Conservation (phyloP, 805 yeast genomes). For the Kuraishia cidri region DNA sequence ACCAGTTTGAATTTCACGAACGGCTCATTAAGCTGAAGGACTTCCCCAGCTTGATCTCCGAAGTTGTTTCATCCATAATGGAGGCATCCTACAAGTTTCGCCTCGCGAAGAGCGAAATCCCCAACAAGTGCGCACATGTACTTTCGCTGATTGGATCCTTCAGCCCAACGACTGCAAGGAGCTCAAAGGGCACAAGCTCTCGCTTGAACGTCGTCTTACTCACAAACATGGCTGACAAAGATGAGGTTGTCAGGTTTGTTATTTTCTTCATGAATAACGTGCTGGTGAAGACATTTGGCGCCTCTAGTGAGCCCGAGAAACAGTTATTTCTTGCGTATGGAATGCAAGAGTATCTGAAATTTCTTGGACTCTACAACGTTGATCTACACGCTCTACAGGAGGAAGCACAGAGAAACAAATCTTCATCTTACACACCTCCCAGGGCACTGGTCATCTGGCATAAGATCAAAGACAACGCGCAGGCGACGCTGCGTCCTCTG, state of each 20-base stretch:
- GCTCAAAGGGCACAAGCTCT: not conserved
- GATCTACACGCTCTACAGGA: constrained; percentile 8
- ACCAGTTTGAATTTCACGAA: constrained; percentile 39
- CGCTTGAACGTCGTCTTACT: constrained; percentile 22
- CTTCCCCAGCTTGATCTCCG: constrained; percentile 25
- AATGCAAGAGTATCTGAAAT: constrained; percentile 76
- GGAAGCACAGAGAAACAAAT: constrained; percentile 13
- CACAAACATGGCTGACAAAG: constrained; percentile 50
- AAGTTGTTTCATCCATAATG: constrained; percentile 41
- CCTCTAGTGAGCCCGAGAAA: constrained; percentile 77
- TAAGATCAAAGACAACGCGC: constrained; percentile 53
- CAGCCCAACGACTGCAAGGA: constrained; percentile 29
- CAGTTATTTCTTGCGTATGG: constrained; percentile 82
- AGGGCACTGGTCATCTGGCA: constrained; percentile 59
- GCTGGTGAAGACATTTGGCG: constrained; percentile 81
- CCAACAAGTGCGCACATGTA: constrained; percentile 56
- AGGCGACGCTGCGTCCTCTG: constrained; percentile 68
- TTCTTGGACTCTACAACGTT: constrained; percentile 36
- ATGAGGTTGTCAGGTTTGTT: constrained; percentile 60
- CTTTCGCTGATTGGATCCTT: constrained; percentile 72
- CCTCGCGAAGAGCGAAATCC: constrained; percentile 33
- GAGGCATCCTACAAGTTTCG: constrained; percentile 51
- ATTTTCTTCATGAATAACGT: constrained; percentile 54
- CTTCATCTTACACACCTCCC: too few species aligned
- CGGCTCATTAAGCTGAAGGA: constrained; percentile 26